These are phyloP conservation scores for Moniliella sp. DNA, from an alignment of 1,284 basidiomycete species.

Conservation along the genomic window DNA sequence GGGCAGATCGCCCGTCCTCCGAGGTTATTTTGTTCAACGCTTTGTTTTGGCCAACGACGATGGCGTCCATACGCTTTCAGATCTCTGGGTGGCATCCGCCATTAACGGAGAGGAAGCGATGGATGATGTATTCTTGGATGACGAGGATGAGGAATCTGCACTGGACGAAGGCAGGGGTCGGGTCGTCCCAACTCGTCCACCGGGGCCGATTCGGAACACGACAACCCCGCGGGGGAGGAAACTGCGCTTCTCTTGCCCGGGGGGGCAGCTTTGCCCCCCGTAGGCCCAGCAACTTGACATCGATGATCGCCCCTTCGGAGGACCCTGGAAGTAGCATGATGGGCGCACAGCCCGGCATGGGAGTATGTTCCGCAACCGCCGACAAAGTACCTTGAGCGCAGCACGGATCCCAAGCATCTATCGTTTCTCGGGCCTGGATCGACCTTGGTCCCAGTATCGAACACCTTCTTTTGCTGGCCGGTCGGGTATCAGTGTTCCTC, in stretches of 20 bases:
- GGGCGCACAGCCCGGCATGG: too few species aligned
- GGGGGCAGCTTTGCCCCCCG: slow-evolving; percentile 18
- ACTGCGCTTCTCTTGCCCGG: slow-evolving; percentile 7
- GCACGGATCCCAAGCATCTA: too few species aligned
- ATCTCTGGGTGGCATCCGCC: slow-evolving; percentile 77
- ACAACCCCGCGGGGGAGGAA: slow-evolving; percentile 7
- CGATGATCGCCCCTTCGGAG: slow-evolving; percentile 6
- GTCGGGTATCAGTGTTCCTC: slow-evolving; percentile 2
- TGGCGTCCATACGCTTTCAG: slow-evolving; percentile 64
- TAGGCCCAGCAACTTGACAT: slow-evolving; percentile 24
- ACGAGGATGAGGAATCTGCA: slow-evolving; percentile 39
- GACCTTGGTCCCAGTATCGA: too few species aligned
- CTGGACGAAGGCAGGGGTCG: slow-evolving; percentile 26
- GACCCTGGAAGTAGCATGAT: slow-evolving; percentile 6
- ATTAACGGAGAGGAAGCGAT: slow-evolving; percentile 56
- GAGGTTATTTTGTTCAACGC: slow-evolving; percentile 58
- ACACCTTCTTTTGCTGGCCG: too few species aligned
- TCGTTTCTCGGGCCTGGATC: too few species aligned
- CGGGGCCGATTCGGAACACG: slow-evolving; percentile 4
- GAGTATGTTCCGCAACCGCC: too few species aligned
- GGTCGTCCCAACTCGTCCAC: too few species aligned
- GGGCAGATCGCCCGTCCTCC: too few species aligned
- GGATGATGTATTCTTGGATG: slow-evolving; percentile 38
- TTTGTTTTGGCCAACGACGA: slow-evolving; percentile 53
- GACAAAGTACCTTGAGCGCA: too few species aligned